These are phyloP conservation scores for Begonia fuchsioides DNA, from an alignment of 306 rosid genomes.

Conservation along the genomic window DNA sequence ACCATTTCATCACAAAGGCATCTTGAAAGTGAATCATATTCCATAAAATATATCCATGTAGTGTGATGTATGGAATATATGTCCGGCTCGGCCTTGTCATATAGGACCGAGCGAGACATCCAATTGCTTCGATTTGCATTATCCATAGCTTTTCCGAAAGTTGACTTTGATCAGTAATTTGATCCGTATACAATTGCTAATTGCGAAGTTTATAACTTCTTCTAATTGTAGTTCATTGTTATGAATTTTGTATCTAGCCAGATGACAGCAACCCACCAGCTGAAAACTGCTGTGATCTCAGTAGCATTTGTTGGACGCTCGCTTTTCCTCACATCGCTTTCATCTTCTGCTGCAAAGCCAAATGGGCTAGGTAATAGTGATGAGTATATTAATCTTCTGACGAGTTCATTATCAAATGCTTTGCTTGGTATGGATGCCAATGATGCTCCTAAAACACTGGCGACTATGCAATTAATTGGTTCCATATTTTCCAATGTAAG, in stretches of 20 bases:
- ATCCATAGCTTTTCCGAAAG: conserved; percentile 12
- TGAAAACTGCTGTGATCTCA: conserved; percentile 91
- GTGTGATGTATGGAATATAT: no score
- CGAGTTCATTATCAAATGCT: conserved; percentile 88
- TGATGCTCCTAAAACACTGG: conserved; percentile 98
- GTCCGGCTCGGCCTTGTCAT: no score
- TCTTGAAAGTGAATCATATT: no score
- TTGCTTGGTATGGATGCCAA: conserved; percentile 99
- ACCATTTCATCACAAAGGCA: no score
- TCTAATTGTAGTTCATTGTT: conserved; percentile 9
- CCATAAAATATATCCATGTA: no score
- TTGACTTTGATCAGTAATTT: background rate
- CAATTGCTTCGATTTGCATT: no score
- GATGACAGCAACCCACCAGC: conserved; percentile 99
- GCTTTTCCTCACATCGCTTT: conserved; percentile 57
- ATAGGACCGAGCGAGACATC: no score
- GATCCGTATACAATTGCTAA: no score
- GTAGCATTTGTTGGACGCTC: conserved; percentile 98
- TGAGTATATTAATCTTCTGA: conserved; percentile 57
- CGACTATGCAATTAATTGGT: conserved; percentile 95
- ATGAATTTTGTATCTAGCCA: conserved; percentile 40
- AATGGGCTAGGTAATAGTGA: conserved; percentile 47
- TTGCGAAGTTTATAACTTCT: conserved; percentile 5
- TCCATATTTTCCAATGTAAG: conserved; percentile 94
- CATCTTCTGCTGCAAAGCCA: conserved; percentile 35